These are phyloP conservation scores for Eucalyptus camaldulensis DNA, from an alignment of 345 rosid species.

Conservation along the genomic window DNA sequence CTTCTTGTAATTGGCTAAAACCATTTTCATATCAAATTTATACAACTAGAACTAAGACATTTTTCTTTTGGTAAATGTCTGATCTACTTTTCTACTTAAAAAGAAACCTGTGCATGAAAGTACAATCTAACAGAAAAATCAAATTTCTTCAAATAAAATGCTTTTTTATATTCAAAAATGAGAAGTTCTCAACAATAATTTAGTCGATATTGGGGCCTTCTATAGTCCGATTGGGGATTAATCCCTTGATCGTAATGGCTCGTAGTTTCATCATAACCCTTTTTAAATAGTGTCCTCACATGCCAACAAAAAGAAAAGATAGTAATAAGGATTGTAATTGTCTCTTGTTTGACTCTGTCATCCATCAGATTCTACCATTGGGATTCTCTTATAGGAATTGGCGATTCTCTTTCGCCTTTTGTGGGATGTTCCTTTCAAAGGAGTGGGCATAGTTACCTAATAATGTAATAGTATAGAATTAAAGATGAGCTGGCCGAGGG, in stretches of 20 bases:
- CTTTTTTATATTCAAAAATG: not conserved
- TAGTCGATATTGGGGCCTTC: not conserved
- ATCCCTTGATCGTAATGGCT: not conserved
- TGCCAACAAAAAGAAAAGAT: not conserved
- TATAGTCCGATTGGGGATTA: not conserved
- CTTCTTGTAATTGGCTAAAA: not conserved
- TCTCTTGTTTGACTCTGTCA: not conserved
- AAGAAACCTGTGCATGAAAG: not conserved
- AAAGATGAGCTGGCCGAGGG: not conserved
- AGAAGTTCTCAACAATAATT: not conserved
- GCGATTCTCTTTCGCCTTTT: not conserved
- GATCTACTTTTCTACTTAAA: not conserved
- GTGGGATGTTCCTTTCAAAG: not conserved
- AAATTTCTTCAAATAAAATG: not conserved
- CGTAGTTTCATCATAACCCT: not conserved
- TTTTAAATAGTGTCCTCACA: not conserved
- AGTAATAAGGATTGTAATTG: not conserved
- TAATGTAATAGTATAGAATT: not conserved
- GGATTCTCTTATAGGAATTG: not conserved
- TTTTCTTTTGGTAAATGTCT: not conserved
- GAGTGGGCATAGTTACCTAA: not conserved
- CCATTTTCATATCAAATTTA: not conserved
- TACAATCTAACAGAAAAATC: not conserved
- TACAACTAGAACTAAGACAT: not conserved
- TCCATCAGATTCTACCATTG: not conserved